Conservation (phyloP, 2,329 filamentous ascomycete genomes). For the Penicillium sp. region DNA sequence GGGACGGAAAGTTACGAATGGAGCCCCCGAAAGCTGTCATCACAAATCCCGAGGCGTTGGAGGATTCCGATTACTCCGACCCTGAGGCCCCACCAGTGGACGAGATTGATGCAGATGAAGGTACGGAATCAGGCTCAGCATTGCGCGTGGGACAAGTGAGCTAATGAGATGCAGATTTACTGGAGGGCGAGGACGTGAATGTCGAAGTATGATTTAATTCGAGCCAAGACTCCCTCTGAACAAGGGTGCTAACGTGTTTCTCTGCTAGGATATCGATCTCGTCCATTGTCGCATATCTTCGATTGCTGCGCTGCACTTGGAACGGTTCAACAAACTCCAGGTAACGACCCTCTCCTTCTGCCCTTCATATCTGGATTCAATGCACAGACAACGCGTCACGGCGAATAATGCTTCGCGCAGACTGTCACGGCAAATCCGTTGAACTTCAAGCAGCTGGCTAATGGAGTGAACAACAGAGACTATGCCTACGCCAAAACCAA, state of each 20-base stretch:
- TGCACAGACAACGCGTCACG: not conserved
- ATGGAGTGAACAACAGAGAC: slow-evolving; percentile 46
- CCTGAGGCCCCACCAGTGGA: slow-evolving; percentile 67
- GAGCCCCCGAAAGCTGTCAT: slow-evolving; percentile 65
- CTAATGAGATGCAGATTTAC: slow-evolving; percentile 48
- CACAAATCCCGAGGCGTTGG: slow-evolving; percentile 76
- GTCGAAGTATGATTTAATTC: slow-evolving; percentile 45
- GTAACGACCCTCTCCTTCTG: slow-evolving; percentile 37
- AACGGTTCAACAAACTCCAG: slow-evolving; percentile 74
- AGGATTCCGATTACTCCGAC: slow-evolving; percentile 83
- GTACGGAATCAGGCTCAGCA: slow-evolving; percentile 42
- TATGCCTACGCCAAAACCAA: slow-evolving; percentile 91
- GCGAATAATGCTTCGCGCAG: not conserved
- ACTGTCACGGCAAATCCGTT: not conserved
- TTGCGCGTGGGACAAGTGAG: not conserved
- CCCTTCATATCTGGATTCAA: not conserved
- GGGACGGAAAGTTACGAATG: slow-evolving; percentile 54
- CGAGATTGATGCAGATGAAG: slow-evolving; percentile 78
- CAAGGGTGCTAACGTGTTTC: not conserved
- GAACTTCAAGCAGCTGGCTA: not conserved
- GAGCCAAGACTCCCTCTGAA: not conserved
- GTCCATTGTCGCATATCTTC: slow-evolving; percentile 83
- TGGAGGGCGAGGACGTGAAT: slow-evolving; percentile 59
- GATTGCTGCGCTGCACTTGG: slow-evolving; percentile 74
- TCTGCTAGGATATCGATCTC: slow-evolving; percentile 73